Percentiles rank a stretch among this genome's conserved stretches.
Evolutionary conservation across 2,329 filamentous ascomycete species (phyloP).

Genomic region (Alternaria brassicicola): DNA sequence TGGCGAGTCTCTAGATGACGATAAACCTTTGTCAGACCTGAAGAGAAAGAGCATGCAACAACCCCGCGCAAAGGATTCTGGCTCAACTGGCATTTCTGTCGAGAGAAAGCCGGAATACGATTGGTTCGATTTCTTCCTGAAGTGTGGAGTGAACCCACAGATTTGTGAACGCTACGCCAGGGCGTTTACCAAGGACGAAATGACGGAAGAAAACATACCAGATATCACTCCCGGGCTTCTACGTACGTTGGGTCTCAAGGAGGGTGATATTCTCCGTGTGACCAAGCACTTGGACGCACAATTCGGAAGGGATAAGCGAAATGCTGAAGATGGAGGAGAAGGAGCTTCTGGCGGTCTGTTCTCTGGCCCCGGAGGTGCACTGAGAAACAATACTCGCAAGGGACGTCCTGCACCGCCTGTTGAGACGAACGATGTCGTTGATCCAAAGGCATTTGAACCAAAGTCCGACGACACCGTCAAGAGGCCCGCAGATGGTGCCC

Average conservation of each 20-base stretch:
- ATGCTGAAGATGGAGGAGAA: conserved; percentile 62
- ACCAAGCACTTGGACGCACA: conserved; percentile 87
- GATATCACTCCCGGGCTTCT: conserved; percentile 86
- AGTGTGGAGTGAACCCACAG: conserved; percentile 87
- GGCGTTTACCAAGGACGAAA: conserved; percentile 87
- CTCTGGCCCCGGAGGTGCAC: conserved; percentile 85
- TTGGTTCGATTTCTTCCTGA: conserved; percentile 98
- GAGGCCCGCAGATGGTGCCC: conserved; percentile 54
- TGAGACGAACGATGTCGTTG: conserved; percentile 82
- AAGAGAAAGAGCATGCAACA: conserved; percentile 56
- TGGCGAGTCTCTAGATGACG: conserved; percentile 86
- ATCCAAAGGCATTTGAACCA: conserved; percentile 81
- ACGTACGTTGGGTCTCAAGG: conserved; percentile 87
- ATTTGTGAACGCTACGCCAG: conserved; percentile 94
- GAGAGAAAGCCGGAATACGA: conserved; percentile 81
- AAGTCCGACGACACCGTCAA: conserved; percentile 56
- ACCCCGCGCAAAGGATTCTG: conserved; percentile 57
- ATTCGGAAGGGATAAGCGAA: conserved; percentile 67
- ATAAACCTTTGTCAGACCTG: conserved; percentile 89
- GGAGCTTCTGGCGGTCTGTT: conserved; percentile 79
- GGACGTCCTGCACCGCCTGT: conserved; percentile 86
- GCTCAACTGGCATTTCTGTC: conserved; percentile 65
- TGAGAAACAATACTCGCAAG: conserved; percentile 94
- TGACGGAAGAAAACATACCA: conserved; percentile 91
- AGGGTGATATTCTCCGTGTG: conserved; percentile 94